Conservation (phyloP, 106 monocot species). For the Gastrodia elata region DNA sequence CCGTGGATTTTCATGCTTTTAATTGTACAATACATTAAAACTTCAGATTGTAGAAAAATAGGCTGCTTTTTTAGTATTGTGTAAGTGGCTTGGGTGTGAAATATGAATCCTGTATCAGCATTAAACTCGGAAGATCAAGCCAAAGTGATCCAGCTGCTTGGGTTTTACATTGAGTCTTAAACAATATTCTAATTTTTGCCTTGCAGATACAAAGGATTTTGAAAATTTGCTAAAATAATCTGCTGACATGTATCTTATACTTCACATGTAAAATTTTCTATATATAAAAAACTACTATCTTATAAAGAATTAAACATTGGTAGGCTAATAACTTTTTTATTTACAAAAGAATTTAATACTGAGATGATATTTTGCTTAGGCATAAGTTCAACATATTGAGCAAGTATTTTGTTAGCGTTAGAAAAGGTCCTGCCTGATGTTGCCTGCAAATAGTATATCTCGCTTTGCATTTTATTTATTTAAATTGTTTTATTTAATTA, state of each 20-base stretch:
- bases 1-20: neutral
- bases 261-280: too few relatives aligned
- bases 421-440: too few relatives aligned
- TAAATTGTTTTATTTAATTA: neutral
- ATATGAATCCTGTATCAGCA: neutral
- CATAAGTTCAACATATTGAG: too few relatives aligned
- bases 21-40: neutral
- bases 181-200: neutral
- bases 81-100: neutral
- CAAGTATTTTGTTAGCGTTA: too few relatives aligned
- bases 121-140: neutral
- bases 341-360: too few relatives aligned
- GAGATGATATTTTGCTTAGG: too few relatives aligned
- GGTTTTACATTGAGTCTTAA: neutral
- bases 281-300: too few relatives aligned
- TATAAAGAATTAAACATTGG: too few relatives aligned
- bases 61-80: neutral
- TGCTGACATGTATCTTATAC: too few relatives aligned
- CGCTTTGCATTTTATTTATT: neutral
- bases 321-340: too few relatives aligned
- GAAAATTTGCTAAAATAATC: too few relatives aligned
- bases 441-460: conserved; percentile 1
- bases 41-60: neutral
- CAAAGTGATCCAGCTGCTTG: neutral
- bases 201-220: neutral